phyloP scores from a whole-genome alignment of 306 rosid genomes.

The Geum urbanum region DNA sequence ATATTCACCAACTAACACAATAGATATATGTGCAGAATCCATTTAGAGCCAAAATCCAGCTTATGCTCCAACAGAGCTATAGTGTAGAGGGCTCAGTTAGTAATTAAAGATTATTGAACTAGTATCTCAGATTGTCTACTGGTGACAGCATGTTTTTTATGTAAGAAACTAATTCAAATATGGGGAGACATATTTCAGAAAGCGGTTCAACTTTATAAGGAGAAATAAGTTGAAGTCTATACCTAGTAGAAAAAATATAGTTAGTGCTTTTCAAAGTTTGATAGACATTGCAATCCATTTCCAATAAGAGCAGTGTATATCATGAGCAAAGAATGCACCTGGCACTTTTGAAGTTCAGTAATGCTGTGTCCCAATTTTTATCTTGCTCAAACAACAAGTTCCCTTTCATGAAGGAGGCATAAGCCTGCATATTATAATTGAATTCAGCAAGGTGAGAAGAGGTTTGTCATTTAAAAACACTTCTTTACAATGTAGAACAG shows the following conservation, averaged over 20 bases:
- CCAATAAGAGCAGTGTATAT: neutral
- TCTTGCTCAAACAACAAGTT: slow-evolving; percentile 95
- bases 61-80: neutral
- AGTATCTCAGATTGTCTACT: neutral
- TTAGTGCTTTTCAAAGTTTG: neutral
- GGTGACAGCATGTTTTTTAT: neutral
- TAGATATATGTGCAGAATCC: neutral
- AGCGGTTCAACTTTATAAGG: neutral
- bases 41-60: neutral
- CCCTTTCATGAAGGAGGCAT: slow-evolving; percentile 94
- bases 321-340: slow-evolving; percentile 51
- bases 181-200: neutral
- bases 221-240: neutral
- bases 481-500: neutral
- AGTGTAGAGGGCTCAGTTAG: neutral
- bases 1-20: slow-evolving; percentile 1
- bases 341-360: slow-evolving; percentile 89
- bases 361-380: slow-evolving; percentile 86
- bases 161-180: neutral
- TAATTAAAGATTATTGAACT: neutral
- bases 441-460: slow-evolving; percentile 13
- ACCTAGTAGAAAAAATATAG: neutral
- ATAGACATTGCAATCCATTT: neutral
- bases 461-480: neutral
- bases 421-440: slow-evolving; percentile 51